Percentiles rank a stretch among this genome's conserved stretches.
Evolutionary conservation across 2,329 filamentous ascomycete genomes (phyloP).

Genomic region (Alternaria brassicicola): DNA sequence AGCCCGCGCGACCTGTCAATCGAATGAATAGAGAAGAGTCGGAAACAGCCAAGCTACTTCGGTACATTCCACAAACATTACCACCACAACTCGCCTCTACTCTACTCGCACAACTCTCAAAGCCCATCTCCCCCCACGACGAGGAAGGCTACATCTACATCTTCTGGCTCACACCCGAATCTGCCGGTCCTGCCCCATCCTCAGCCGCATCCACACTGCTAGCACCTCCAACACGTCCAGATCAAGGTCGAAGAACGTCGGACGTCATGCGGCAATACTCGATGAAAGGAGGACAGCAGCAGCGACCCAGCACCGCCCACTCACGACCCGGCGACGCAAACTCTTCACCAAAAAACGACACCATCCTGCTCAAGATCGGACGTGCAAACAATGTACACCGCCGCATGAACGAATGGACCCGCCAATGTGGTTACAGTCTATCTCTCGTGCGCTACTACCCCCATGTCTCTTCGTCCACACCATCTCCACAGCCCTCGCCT

Average conservation of each 20-base stretch:
- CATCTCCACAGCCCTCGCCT: slow-evolving; percentile 34
- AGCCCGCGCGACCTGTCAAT: slow-evolving; percentile 32
- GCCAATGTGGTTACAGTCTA: slow-evolving; percentile 88
- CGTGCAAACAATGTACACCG: slow-evolving; percentile 83
- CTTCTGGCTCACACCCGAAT: slow-evolving; percentile 85
- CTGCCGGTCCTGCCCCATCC: slow-evolving; percentile 62
- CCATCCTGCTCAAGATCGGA: slow-evolving; percentile 70
- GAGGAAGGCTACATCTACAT: slow-evolving; percentile 95
- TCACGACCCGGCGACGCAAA: background rate
- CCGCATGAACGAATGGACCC: slow-evolving; percentile 88
- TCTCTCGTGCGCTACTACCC: slow-evolving; percentile 92
- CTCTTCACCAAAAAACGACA: slow-evolving; percentile 53
- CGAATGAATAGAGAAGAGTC: slow-evolving; percentile 22
- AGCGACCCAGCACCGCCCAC: slow-evolving; percentile 3
- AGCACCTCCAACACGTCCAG: slow-evolving; percentile 59
- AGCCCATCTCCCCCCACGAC: slow-evolving; percentile 73
- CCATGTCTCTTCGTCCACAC: slow-evolving; percentile 59
- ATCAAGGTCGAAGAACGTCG: slow-evolving; percentile 37
- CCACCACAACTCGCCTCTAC: slow-evolving; percentile 71
- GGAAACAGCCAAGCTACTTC: slow-evolving; percentile 58
- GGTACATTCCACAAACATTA: slow-evolving; percentile 71
- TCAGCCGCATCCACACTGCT: slow-evolving; percentile 48
- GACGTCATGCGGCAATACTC: slow-evolving; percentile 45
- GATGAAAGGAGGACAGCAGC: slow-evolving; percentile 18
- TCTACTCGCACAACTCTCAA: slow-evolving; percentile 77